Evolutionary conservation across 768 basidiomycete species (phyloP).

Genomic region (Ramaria rubella): DNA sequence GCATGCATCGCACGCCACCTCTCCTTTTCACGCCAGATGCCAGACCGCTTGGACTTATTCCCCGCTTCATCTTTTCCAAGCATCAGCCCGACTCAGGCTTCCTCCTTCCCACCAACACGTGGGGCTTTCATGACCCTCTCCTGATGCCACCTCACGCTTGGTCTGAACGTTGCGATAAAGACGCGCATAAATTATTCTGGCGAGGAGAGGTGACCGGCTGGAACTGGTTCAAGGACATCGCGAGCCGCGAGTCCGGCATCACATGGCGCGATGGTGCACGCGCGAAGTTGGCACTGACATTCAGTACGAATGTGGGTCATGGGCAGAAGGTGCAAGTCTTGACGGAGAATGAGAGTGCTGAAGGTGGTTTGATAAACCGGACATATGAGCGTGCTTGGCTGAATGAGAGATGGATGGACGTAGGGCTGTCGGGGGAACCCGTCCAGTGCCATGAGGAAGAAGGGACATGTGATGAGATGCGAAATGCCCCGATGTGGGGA

Average conservation of each 20-base stretch:
- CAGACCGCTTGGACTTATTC: neutral
- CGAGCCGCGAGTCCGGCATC: slow-evolving; percentile 33
- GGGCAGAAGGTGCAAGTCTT: neutral
- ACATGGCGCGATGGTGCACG: slow-evolving; percentile 6
- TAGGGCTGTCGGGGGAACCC: slow-evolving; percentile 45
- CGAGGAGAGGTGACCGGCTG: slow-evolving; percentile 70
- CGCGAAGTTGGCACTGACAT: slow-evolving; percentile 5
- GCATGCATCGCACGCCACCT: neutral
- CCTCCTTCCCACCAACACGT: slow-evolving; percentile 1
- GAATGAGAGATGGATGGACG: slow-evolving; percentile 53
- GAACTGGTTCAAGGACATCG: slow-evolving; percentile 30
- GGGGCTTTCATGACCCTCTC: neutral
- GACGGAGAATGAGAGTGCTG: neutral
- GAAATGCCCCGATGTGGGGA: slow-evolving; percentile 16
- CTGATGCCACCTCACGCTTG: slow-evolving; percentile 37
- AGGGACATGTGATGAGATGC: slow-evolving; percentile 39
- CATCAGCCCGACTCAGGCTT: slow-evolving; percentile 9
- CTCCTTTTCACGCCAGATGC: slow-evolving; percentile 1
- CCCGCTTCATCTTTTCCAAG: slow-evolving; percentile 14
- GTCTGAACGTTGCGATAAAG: slow-evolving; percentile 48
- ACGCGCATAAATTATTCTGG: slow-evolving; percentile 53
- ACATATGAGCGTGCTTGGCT: slow-evolving; percentile 26
- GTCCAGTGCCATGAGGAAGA: slow-evolving; percentile 34
- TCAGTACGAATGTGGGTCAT: neutral
- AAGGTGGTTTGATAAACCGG: neutral